Conservation (phyloP, 2,329 filamentous ascomycete genomes). For the Sphaerulina populicola region DNA sequence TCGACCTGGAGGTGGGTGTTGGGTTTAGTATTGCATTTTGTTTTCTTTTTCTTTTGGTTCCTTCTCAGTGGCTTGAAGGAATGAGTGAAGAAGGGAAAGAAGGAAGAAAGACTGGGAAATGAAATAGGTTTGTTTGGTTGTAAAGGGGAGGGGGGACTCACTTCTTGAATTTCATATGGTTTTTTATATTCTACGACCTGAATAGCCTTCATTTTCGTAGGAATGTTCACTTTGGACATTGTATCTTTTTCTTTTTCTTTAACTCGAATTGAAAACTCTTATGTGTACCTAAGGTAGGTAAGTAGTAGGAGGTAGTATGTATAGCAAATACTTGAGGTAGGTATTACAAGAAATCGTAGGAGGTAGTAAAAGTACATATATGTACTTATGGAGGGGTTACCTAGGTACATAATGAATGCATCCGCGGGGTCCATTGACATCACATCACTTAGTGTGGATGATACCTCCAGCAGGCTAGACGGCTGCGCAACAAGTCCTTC, state of each 20-base stretch:
- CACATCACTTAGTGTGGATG: background rate
- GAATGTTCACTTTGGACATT: conserved; percentile 25
- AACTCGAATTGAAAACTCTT: no score
- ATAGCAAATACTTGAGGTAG: no score
- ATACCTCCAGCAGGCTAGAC: background rate
- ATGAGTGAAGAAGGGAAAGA: no score
- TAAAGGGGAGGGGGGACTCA: no score
- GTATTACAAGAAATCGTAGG: no score
- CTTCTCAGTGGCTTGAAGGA: no score
- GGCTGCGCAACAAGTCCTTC: background rate
- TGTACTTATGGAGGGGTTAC: background rate
- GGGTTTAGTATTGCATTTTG: background rate
- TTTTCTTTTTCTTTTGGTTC: background rate
- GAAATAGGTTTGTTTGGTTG: no score
- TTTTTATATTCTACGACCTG: conserved; percentile 47
- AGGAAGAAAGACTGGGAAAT: no score
- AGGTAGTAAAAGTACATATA: no score
- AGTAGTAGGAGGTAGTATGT: no score
- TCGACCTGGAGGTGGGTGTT: conserved; percentile 29
- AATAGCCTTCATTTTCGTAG: conserved; percentile 42
- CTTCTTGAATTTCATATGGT: conserved; percentile 47
- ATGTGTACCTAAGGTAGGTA: no score
- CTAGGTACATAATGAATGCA: background rate
- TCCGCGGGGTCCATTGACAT: background rate
- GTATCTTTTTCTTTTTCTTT: background rate